These are phyloP conservation scores for Rubroboletus satanas DNA, from an alignment of 768 basidiomycete species.

Conservation along the genomic window DNA sequence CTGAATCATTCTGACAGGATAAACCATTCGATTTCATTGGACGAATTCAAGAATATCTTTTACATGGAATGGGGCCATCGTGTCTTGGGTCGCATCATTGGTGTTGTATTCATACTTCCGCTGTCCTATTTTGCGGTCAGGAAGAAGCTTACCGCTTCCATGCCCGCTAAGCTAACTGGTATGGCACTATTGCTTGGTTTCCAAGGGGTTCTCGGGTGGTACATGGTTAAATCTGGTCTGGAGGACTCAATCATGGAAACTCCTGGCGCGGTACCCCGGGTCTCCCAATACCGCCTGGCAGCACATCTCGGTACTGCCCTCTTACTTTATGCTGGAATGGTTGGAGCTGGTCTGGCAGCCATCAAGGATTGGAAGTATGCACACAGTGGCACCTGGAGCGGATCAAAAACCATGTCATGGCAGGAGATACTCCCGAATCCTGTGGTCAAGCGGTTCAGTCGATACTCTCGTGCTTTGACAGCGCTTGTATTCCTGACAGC, in stretches of 20 bases:
- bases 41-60: conserved; percentile 95
- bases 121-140: conserved; percentile 74
- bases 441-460: conserved; percentile 53
- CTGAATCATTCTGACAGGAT: conserved; percentile 45
- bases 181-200: conserved; percentile 82
- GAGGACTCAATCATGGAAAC: conserved; percentile 76
- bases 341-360: conserved; percentile 70
- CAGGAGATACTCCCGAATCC: conserved; percentile 52
- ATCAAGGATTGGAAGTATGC: conserved; percentile 79
- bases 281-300: conserved; percentile 94
- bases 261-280: conserved; percentile 85
- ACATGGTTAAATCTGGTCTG: conserved; percentile 98
- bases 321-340: conserved; percentile 90
- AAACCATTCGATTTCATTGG: conserved; percentile 82
- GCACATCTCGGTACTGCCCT: conserved; percentile 92
- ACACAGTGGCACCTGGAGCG: conserved; percentile 54
- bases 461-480: conserved; percentile 57
- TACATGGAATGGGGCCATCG: conserved; percentile 99
- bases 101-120: conserved; percentile 79
- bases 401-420: conserved; percentile 42
- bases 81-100: conserved; percentile 84
- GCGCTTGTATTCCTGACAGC: conserved; percentile 88
- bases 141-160: conserved; percentile 60
- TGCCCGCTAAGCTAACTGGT: conserved; percentile 62
- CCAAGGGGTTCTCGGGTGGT: conserved; percentile 95